These are phyloP conservation scores for Aurantiochytrium sp. DNA, from an alignment of 108 stramenopile species.

Conservation along the genomic window DNA sequence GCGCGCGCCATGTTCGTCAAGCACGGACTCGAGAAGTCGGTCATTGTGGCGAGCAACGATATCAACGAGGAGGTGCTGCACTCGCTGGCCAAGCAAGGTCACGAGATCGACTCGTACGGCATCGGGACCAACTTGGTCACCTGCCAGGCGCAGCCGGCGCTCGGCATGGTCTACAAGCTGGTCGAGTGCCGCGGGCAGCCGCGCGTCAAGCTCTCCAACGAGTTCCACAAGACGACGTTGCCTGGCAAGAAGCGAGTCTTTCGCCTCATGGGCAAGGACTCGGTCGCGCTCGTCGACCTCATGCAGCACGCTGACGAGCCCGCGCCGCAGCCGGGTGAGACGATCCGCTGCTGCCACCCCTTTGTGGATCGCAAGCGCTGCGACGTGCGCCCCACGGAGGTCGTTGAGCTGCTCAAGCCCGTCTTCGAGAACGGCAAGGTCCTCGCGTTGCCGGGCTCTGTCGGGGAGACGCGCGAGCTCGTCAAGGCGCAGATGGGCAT, in stretches of 20 bases:
- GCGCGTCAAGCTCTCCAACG: constrained; percentile 86
- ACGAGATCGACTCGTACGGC: constrained; percentile 91
- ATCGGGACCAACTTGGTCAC: constrained; percentile 97
- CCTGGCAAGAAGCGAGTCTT: constrained; percentile 66
- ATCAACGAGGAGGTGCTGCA: constrained; percentile 85
- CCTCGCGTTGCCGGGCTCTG: neutral
- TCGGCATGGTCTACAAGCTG: constrained; percentile 63
- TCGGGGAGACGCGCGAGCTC: constrained; percentile 44
- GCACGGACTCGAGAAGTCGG: constrained; percentile 47
- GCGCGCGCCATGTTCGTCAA: constrained; percentile 55
- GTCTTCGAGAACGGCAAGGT: constrained; percentile 69
- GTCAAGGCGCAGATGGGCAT: constrained; percentile 59
- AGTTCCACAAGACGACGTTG: constrained; percentile 69
- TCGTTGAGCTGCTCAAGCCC: constrained; percentile 66
- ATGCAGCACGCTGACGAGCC: constrained; percentile 61
- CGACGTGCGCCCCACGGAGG: constrained; percentile 69
- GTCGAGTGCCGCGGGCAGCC: constrained; percentile 68
- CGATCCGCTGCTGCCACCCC: constrained; percentile 79
- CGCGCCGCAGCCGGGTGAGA: constrained; percentile 60
- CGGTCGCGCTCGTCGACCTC: constrained; percentile 76
- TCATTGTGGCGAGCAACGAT: constrained; percentile 91
- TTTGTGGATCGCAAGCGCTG: constrained; percentile 75
- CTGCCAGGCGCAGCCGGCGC: constrained; percentile 95
- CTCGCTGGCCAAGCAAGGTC: constrained; percentile 70
- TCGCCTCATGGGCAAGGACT: constrained; percentile 72